Evolutionary conservation across 345 rosid genomes (phyloP).

Genomic region (Linum lewisii): DNA sequence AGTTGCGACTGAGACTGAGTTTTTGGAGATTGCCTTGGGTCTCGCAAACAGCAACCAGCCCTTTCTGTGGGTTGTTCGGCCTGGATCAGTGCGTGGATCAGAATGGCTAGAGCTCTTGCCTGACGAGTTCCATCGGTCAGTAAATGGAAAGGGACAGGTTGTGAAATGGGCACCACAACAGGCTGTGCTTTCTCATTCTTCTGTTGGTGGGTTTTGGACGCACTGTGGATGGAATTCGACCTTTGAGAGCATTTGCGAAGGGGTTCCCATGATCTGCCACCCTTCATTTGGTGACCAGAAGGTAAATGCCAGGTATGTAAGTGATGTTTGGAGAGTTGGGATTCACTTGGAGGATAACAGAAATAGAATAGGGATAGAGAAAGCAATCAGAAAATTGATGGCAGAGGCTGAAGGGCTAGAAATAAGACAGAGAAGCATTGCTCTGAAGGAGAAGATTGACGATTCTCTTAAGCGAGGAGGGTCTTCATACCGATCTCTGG

Average conservation of each 20-base stretch:
- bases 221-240: constrained; percentile 4
- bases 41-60: constrained; percentile 15
- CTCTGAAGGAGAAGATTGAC: neutral
- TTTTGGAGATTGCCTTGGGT: constrained; percentile 26
- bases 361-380: neutral
- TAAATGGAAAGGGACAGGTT: neutral
- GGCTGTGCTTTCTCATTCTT: neutral
- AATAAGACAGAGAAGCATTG: neutral
- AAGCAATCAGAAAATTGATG: constrained; percentile 1
- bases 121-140: constrained; percentile 8
- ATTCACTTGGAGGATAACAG: neutral
- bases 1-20: constrained; percentile 6
- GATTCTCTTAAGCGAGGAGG: constrained; percentile 3
- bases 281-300: neutral
- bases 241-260: constrained; percentile 3
- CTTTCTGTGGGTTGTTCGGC: constrained; percentile 30
- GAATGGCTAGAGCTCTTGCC: constrained; percentile 11
- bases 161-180: constrained; percentile 3
- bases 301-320: neutral
- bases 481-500: neutral
- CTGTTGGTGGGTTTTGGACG: constrained; percentile 4
- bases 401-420: neutral
- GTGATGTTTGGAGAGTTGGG: constrained; percentile 7
- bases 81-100: constrained; percentile 7
- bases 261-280: constrained; percentile 2